Percentiles rank a stretch among this genome's conserved stretches.
Conservation (phyloP, 345 rosid genomes). For the Euphorbia peplus region DNA sequence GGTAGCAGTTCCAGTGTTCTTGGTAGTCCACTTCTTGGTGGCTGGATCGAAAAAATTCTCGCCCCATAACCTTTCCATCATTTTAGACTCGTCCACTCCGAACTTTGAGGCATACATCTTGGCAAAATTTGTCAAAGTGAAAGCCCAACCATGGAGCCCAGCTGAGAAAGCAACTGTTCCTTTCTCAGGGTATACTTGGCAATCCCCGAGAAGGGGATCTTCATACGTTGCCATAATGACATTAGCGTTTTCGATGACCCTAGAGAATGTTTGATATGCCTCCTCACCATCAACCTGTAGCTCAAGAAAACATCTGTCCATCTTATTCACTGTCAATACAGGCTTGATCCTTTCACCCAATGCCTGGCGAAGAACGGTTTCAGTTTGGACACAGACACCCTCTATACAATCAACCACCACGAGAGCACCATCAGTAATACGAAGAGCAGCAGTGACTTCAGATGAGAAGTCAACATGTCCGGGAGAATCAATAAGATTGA, state of each 20-base stretch:
- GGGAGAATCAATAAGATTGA: conserved; percentile 81
- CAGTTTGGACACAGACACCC: conserved; percentile 87
- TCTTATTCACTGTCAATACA: conserved; percentile 80
- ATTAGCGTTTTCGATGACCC: conserved; percentile 81
- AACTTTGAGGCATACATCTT: conserved; percentile 86
- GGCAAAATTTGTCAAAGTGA: conserved; percentile 71
- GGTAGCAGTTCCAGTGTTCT: conserved; percentile 58
- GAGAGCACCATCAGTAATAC: conserved; percentile 85
- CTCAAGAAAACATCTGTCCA: conserved; percentile 91
- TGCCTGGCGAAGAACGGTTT: conserved; percentile 79
- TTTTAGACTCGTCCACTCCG: conserved; percentile 69
- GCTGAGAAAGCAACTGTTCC: conserved; percentile 89
- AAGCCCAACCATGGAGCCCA: conserved; percentile 87
- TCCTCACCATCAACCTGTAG: conserved; percentile 91
- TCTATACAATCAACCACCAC: conserved; percentile 83
- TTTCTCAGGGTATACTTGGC: conserved; percentile 74
- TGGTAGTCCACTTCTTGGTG: conserved; percentile 71
- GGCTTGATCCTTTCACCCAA: conserved; percentile 87
- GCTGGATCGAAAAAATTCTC: conserved; percentile 79
- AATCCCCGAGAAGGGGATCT: conserved; percentile 83
- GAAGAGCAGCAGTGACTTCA: conserved; percentile 88
- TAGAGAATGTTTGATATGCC: conserved; percentile 71
- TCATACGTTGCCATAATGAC: conserved; percentile 87
- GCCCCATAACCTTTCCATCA: conserved; percentile 90
- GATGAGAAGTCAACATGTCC: conserved; percentile 86